Percentiles rank a stretch among this genome's conserved stretches.
phyloP scores from a whole-genome alignment of 2,329 filamentous ascomycete species.

The Talaromyces sp. region DNA sequence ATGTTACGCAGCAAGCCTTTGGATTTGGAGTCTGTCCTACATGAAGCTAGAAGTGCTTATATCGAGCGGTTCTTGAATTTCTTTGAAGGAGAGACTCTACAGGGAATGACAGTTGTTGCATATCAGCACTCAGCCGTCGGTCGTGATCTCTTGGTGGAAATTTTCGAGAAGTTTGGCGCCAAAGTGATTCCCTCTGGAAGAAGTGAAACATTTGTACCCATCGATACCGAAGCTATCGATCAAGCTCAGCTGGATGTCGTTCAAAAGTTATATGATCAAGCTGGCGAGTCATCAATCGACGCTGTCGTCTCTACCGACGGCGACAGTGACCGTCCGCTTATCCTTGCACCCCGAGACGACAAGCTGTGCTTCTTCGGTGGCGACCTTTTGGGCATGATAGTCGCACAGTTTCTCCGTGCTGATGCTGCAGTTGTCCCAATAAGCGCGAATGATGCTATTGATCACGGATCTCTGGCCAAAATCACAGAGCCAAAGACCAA shows the following conservation, averaged over 20 bases:
- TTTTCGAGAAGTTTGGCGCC: constrained; percentile 30
- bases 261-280: constrained; percentile 25
- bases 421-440: constrained; percentile 34
- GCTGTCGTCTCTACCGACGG: constrained; percentile 34
- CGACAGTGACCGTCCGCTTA: constrained; percentile 33
- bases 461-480: constrained; percentile 27
- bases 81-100: constrained; percentile 29
- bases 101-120: constrained; percentile 29
- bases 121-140: constrained; percentile 37
- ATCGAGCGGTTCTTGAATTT: constrained; percentile 32
- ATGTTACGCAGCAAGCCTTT: constrained; percentile 24
- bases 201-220: constrained; percentile 34
- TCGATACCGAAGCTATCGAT: constrained; percentile 36
- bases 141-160: constrained; percentile 23
- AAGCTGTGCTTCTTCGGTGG: constrained; percentile 34
- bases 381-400: constrained; percentile 33
- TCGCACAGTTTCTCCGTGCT: constrained; percentile 30
- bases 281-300: constrained; percentile 26
- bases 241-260: constrained; percentile 30
- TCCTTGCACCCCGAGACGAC: constrained; percentile 27
- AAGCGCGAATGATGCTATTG: constrained; percentile 34
- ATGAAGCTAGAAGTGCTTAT: constrained; percentile 26
- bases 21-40: constrained; percentile 19
- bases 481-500: constrained; percentile 32
- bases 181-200: constrained; percentile 30